A percentile compares a stretch with the other conserved stretches of the same genome.
Evolutionary conservation across 73 alveolate species (phyloP).

Genomic region (Tetrahymena elliotti): DNA sequence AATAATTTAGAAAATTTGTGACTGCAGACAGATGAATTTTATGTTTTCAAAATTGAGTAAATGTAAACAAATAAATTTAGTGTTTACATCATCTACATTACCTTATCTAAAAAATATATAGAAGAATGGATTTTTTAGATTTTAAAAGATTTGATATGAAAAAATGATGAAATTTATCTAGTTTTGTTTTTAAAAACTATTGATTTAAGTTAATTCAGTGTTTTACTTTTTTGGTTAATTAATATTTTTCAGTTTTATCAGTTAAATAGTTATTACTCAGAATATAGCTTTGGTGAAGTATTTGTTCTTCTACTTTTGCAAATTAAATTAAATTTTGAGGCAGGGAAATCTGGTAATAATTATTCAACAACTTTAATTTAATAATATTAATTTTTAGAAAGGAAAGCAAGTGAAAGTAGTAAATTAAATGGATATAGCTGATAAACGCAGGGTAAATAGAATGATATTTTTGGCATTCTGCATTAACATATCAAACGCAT

Average conservation of each 20-base stretch:
- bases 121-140: too few relatives aligned
- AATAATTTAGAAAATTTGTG: too few relatives aligned
- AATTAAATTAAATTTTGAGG: not conserved
- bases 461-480: not conserved
- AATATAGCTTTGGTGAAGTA: not conserved
- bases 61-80: too few relatives aligned
- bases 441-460: not conserved
- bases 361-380: not conserved
- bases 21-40: too few relatives aligned
- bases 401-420: too few relatives aligned
- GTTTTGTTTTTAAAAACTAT: not conserved
- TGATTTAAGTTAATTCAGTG: not conserved
- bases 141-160: too few relatives aligned
- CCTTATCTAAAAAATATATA: too few relatives aligned
- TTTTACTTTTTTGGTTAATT: not conserved
- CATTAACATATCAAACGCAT: not conserved
- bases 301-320: not conserved
- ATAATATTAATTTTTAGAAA: too few relatives aligned
- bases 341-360: not conserved
- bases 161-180: too few relatives aligned
- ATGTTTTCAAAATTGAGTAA: too few relatives aligned
- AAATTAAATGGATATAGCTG: not conserved
- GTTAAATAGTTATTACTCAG: not conserved
- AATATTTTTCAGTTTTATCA: not conserved
- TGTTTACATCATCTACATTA: too few relatives aligned